Base-by-base conservation (phyloP, 2,329 filamentous ascomycete species). In the Byssothecium circinans region DNA sequence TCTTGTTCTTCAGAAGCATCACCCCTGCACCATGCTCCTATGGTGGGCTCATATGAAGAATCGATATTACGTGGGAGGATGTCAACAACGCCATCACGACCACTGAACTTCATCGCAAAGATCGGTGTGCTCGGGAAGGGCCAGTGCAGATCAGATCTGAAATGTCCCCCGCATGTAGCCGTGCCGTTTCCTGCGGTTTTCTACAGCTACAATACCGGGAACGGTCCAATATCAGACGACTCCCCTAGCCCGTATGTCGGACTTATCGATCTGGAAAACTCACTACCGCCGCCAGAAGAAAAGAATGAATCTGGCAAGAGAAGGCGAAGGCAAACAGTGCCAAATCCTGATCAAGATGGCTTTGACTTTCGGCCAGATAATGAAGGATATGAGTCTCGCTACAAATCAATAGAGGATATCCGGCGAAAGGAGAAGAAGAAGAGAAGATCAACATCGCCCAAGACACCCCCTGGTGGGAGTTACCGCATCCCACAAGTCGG, bases 21-120 rank as follows among this genome's bases (percentile, higher is more conserved):
- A 2, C 86, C 89, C 3, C 75, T 94, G 22, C 88, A 92, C 47
- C 90, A 95, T 70, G 91, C 92, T 8, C 91, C 91, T 3, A 95
- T 99, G 88, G 92, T 97, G 2, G 94, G 94, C 2, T 96, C 92
- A 1, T 99, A 96, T 60, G 94, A 99, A 71, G 94, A 99, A 73
- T 96, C 91, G 22, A 96, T 99, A 50, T 76, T 99, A 2, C 85
- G 90, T 38, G 94, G 94, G 32, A 84, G 94, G 53, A 99, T 99
- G 94, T 97, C 94, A 22, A 96, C 91, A 1, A 94, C 86, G 2
- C 92, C 94, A 0, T 97, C 92, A 1, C 91, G 89, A 56, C 92
- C 94, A 5, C 76, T 99, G 5, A 86, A 96, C 56, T 99, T 99
- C 64, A 81, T 95, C 5, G 94, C 94, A 22, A 91, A 97, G 66